These are phyloP conservation scores for Thymus quinquecostatus DNA, from an alignment of 257 asterid species.

Conservation along the genomic window DNA sequence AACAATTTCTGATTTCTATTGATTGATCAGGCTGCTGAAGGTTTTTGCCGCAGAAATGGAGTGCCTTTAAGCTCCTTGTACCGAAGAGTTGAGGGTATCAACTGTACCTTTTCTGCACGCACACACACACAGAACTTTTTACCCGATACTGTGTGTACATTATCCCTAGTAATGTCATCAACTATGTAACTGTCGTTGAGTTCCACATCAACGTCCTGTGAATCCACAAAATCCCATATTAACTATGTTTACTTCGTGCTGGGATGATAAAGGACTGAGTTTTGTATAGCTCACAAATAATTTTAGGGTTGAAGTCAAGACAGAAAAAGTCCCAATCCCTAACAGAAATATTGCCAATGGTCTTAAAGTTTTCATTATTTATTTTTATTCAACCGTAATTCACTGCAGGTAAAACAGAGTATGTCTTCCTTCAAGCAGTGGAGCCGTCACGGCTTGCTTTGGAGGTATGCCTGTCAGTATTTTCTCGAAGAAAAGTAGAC, in stretches of 20 bases:
- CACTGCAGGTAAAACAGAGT: conserved; percentile 87
- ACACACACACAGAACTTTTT: neutral
- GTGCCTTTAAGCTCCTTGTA: conserved; percentile 78
- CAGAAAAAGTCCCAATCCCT: neutral
- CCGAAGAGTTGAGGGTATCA: conserved; percentile 75
- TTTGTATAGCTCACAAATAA: neutral
- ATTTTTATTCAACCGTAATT: neutral
- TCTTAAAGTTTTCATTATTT: neutral
- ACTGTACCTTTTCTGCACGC: neutral
- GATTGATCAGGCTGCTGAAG: conserved; percentile 89
- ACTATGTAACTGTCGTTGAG: neutral
- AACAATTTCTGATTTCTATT: conserved; percentile 30
- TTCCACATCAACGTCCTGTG: neutral
- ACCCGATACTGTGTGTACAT: too few species aligned
- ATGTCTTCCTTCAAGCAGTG: conserved; percentile 60
- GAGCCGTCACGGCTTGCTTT: conserved; percentile 79
- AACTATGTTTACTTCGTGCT: conserved; percentile 4
- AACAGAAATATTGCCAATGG: neutral
- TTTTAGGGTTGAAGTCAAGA: neutral
- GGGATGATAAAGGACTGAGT: conserved; percentile 6
- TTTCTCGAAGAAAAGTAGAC: conserved; percentile 10
- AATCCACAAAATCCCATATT: neutral
- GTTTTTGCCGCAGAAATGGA: conserved; percentile 86
- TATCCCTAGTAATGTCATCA: neutral
- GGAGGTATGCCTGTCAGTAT: conserved; percentile 57